Conservation (phyloP, 331 rosid genomes). For the Dryas integrifolia region DNA sequence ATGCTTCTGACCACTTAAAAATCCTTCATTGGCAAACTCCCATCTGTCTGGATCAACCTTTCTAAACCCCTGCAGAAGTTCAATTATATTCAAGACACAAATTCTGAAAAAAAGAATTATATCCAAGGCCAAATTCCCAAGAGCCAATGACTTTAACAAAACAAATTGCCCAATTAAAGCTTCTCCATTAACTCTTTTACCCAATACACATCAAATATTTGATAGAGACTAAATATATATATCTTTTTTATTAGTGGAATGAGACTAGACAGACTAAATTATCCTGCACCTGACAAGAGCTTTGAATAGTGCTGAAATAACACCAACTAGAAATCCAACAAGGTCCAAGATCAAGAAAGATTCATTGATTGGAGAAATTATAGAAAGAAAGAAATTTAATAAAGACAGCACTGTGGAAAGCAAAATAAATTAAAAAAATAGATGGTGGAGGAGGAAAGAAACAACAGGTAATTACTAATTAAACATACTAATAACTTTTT, state of each 20-base stretch:
- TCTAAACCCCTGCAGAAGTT: constrained; percentile 47
- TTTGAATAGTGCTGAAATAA: background rate
- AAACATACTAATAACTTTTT: background rate
- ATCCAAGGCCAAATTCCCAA: constrained; percentile 5
- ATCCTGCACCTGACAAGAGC: background rate
- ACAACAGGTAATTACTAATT: background rate
- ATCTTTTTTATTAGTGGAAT: background rate
- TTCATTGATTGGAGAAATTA: background rate
- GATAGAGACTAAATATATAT: background rate
- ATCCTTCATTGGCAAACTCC: constrained; percentile 51
- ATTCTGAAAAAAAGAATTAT: background rate
- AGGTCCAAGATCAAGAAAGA: background rate
- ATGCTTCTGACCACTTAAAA: constrained; percentile 41
- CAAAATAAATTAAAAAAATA: background rate
- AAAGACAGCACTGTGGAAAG: background rate
- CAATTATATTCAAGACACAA: background rate
- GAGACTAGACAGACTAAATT: background rate
- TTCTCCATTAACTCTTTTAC: background rate
- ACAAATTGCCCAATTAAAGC: background rate
- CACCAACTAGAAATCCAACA: background rate
- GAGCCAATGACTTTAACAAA: constrained; percentile 12
- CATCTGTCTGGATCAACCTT: constrained; percentile 45
- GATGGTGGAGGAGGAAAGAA: background rate
- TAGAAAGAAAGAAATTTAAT: background rate
- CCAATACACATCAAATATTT: constrained; percentile 9